These are phyloP conservation scores for Chrysoporthe cubensis DNA, from an alignment of 2,329 filamentous ascomycete species.

Conservation along the genomic window DNA sequence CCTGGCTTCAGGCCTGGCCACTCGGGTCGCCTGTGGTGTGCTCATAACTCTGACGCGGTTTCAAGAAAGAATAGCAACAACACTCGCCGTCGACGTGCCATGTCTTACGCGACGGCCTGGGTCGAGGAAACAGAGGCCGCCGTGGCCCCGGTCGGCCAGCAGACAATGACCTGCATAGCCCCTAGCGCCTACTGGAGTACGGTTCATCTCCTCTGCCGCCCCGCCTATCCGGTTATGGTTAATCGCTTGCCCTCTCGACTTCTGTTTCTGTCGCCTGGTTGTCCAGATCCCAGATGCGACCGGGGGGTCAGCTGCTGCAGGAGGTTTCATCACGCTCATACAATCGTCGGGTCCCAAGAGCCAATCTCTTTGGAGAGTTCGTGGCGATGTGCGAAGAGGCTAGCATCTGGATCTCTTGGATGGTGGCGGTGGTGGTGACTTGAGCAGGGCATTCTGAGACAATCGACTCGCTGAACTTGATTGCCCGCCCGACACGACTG, in stretches of 20 bases:
- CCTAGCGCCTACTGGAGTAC: slow-evolving; percentile 10
- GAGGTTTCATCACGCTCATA: slow-evolving; percentile 30
- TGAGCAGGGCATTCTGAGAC: slow-evolving; percentile 52
- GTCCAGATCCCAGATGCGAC: slow-evolving; percentile 19
- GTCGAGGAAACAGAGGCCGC: slow-evolving; percentile 14
- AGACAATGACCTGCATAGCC: slow-evolving; percentile 19
- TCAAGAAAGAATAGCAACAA: slow-evolving; percentile 37
- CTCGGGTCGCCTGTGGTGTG: slow-evolving; percentile 23
- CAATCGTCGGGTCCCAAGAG: slow-evolving; percentile 48
- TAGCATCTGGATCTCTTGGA: slow-evolving; percentile 31
- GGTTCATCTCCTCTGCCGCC: slow-evolving; percentile 18
- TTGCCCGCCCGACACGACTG: slow-evolving; percentile 47
- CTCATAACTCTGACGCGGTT: slow-evolving; percentile 33
- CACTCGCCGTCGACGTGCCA: slow-evolving; percentile 2
- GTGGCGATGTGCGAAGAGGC: slow-evolving; percentile 43
- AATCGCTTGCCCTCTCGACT: slow-evolving; percentile 11
- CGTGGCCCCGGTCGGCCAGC: slow-evolving; percentile 4
- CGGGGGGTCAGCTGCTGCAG: slow-evolving; percentile 12
- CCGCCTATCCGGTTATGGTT: slow-evolving; percentile 15
- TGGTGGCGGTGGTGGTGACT: slow-evolving; percentile 29
- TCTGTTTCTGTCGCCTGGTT: slow-evolving; percentile 17
- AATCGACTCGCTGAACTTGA: slow-evolving; percentile 48
- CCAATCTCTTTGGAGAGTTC: slow-evolving; percentile 42
- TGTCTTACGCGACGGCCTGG: slow-evolving; percentile 21
- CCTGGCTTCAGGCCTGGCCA: slow-evolving; percentile 24